Evolutionary conservation across 2,329 filamentous ascomycete genomes (phyloP).

Genomic region (Orbilia brochopaga): DNA sequence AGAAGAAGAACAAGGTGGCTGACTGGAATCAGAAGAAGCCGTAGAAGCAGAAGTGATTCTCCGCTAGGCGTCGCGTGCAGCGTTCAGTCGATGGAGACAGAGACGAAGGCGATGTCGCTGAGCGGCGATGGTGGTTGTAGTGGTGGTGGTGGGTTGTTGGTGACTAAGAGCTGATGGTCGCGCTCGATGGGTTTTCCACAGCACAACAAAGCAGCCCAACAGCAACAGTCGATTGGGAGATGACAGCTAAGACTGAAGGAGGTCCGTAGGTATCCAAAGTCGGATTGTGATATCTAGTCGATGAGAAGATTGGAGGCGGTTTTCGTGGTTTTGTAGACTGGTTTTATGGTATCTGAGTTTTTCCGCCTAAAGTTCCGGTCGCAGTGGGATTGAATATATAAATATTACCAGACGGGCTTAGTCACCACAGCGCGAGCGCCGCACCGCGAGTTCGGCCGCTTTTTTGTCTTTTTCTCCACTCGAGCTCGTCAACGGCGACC

Average conservation of each 20-base stretch:
- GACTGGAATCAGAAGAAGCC: neutral
- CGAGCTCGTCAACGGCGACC: constrained; percentile 3
- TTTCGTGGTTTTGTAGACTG: neutral
- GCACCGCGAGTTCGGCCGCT: neutral
- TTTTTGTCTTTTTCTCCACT: neutral
- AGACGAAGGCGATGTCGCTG: neutral
- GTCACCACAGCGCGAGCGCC: neutral
- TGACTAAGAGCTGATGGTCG: neutral
- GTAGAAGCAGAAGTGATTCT: neutral
- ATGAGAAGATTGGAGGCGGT: neutral
- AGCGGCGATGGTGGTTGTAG: constrained; percentile 6
- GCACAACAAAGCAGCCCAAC: neutral
- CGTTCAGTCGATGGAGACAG: neutral
- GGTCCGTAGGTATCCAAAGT: too few species aligned
- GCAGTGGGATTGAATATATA: neutral
- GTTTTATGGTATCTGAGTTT: neutral
- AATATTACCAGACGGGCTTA: neutral
- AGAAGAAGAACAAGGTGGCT: neutral
- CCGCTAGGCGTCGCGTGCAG: neutral
- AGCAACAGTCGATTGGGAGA: neutral
- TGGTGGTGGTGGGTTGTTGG: neutral
- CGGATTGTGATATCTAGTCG: too few species aligned
- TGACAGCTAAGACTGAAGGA: too few species aligned
- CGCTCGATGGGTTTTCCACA: neutral
- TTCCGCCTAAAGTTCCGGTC: neutral